Base-by-base conservation (phyloP, 345 rosid species). In the Melaleuca quinquenervia region DNA sequence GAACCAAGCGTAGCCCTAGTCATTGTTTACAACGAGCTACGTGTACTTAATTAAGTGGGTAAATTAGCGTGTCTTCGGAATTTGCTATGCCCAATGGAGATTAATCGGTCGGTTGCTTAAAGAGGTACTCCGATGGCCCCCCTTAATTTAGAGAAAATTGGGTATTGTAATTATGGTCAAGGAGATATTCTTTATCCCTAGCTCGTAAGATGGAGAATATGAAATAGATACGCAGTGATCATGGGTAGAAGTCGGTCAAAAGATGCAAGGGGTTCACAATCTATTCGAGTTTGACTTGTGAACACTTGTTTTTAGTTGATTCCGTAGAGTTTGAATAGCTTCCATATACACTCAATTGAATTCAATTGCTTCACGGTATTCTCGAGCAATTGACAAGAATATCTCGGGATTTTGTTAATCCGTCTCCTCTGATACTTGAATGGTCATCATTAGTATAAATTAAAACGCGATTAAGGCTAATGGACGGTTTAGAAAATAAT, bases 81-180 rank as follows among this genome's bases (percentile, higher is more conserved):
- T 58, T 32, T 12, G 13, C 1, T 29, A 11, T 0, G 27, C 32
- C 1, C 1, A 1, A 56, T 56, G 1, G 20, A 58, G 36, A 58
- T 13, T 58, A 58, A 58, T 12, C n/a, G n/a, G 32, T n/a, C 1
- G 0, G 70, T 16, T 58, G 70, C 36, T n/a, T 3, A 6, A 12
- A n/a, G 4, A 58, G 4, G 4, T 41, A 41, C 2, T 41, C 41
- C n/a, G n/a, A 41, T 41, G 41, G 41, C 12, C 18, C 29, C 36
- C 18, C 14, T 4, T 5, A 13, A 3, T n/a, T n/a, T 7, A 7
- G 0, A 32, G 5, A 3, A 13, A 51, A 51, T 16, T 58, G 0
- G 1, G 7, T 32, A 24, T 56, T 56, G 27, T 1, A 5, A 24
- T 56, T 56, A 10, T 56, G 27, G 14, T 56, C 62, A 56, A 56